Evolutionary conservation across 2,329 filamentous ascomycete species (phyloP).

Genomic region (Aspergillus sp.): DNA sequence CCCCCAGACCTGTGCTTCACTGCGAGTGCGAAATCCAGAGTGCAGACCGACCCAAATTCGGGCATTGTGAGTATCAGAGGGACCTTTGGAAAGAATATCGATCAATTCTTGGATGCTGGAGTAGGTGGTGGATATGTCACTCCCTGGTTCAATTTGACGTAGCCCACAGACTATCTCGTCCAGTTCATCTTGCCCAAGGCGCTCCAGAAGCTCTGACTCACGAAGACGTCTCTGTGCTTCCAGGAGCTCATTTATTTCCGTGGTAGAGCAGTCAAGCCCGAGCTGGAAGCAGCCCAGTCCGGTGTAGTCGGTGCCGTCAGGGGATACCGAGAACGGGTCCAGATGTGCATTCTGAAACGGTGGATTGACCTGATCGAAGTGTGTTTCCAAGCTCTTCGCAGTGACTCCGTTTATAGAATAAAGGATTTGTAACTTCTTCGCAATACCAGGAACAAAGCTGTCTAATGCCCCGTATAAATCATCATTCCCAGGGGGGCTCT

Average conservation of each 20-base stretch:
- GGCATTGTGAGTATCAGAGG: conserved; percentile 3
- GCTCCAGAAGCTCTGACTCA: conserved; percentile 23
- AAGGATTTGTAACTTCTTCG: neutral
- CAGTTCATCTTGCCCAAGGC: conserved; percentile 19
- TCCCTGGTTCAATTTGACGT: neutral
- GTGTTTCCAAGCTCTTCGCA: neutral
- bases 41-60: conserved; percentile 22
- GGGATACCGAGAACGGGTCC: conserved; percentile 23
- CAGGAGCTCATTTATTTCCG: conserved; percentile 25
- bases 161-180: conserved; percentile 18
- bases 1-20: conserved; percentile 21
- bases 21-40: conserved; percentile 22
- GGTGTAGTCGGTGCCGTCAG: conserved; percentile 20
- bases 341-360: neutral
- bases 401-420: neutral
- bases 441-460: conserved; percentile 6
- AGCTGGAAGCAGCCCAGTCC: conserved; percentile 32
- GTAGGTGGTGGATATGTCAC: neutral
- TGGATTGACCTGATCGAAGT: neutral
- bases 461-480: conserved; percentile 4
- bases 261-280: conserved; percentile 21
- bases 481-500: neutral
- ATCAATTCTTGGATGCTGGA: conserved; percentile 4
- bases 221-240: conserved; percentile 23
- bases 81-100: conserved; percentile 7